These are phyloP conservation scores for Fomitopsis serialis DNA, from an alignment of 768 basidiomycete genomes.

Conservation along the genomic window DNA sequence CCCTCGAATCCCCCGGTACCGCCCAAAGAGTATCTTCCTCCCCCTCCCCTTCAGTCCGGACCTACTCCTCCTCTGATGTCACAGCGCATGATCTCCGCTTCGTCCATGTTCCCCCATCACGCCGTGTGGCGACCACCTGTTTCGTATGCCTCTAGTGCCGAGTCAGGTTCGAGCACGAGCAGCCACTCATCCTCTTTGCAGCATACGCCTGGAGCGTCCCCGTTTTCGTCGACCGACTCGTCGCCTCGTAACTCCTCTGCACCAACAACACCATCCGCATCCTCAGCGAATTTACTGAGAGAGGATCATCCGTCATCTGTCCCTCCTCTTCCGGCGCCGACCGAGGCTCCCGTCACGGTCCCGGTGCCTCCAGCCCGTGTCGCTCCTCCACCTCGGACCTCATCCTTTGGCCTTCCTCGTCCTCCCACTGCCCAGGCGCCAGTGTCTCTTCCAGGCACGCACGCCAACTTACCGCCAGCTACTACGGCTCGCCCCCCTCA, in stretches of 20 bases:
- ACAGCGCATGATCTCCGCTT: conserved; percentile 8
- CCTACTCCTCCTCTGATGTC: conserved; percentile 9
- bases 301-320: not conserved
- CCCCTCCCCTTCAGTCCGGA: conserved; percentile 5
- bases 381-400: not conserved
- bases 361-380: not conserved
- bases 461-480: not conserved
- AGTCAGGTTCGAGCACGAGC: conserved; percentile 6
- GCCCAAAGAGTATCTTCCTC: not conserved
- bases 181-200: not conserved
- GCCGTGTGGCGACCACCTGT: conserved; percentile 14
- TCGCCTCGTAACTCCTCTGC: conserved; percentile 1
- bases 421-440: not conserved
- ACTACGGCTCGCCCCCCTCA: conserved; percentile 6
- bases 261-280: not conserved
- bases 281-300: not conserved
- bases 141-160: conserved; percentile 9
- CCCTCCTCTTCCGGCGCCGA: not conserved
- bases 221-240: conserved; percentile 7
- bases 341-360: too few species aligned
- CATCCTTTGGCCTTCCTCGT: not conserved
- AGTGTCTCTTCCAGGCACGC: not conserved
- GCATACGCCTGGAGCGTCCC: conserved; percentile 9
- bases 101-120: conserved; percentile 1
- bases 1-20: not conserved